Base-by-base conservation (phyloP, 257 asterid genomes). In the Euphrasia confusa region DNA sequence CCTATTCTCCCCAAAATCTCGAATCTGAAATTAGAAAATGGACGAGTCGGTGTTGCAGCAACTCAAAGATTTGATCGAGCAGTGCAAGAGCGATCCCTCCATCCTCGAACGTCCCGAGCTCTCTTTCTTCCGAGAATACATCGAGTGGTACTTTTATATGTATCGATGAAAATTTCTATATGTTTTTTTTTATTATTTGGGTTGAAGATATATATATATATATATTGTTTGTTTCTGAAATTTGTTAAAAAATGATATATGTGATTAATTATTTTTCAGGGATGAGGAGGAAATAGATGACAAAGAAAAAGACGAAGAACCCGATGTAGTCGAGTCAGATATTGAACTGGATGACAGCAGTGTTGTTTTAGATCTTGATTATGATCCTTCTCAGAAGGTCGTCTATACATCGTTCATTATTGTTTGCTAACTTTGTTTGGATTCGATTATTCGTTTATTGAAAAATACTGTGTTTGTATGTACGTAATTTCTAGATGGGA, bases 251-350 rank as follows among this genome's bases (percentile, higher is more conserved):
- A 7, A 15, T 7, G 10, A 10, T 57, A 33, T 35, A 32, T 44
- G 24, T 8, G 49, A 15, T 28, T 2, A 18, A 12, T n/a, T n/a
- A n/a, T n/a, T 63, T 60, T 68, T 65, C 84, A 93, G 99, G 66
- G 70, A 81, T 35, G 97, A 90, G 39, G 98, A 88, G 13, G 97
- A 88, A 6, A 71, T 86, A 74, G 87, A 85, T 39, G 87, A 86
- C 2, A 4, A 49, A 10, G 81, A 77, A 65, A n/a, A 82, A 50
- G 95, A 83, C 67, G 97, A 84, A 65, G 99, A 93, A 76, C 87
- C 97, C 58, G 97, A 89, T 74, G 83, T 93, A 50, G 54, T 89
- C 37, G 99, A 93, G 64, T 93, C 99, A 12, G 99, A 93, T 58
- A 26, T 93, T 33, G 99, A 93, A 47, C 96, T 93, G 32, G 99